These are phyloP conservation scores for Saccharum hybrid DNA, from an alignment of 202 grass and related monocot genomes.

Conservation along the genomic window DNA sequence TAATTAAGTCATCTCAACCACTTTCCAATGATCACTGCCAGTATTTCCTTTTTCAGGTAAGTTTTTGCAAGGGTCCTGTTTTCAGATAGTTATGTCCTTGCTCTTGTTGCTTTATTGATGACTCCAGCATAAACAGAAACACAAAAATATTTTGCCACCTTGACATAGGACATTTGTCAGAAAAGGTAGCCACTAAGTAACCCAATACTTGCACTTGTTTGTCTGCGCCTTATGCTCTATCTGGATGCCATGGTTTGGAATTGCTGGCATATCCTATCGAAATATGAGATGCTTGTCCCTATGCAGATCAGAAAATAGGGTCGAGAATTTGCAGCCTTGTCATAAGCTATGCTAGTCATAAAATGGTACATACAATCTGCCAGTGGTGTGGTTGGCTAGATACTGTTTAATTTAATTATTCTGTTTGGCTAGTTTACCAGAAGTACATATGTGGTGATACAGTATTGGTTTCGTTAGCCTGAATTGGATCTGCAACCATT, in stretches of 20 bases:
- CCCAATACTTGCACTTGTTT: neutral
- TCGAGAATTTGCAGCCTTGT: slow-evolving; percentile 8
- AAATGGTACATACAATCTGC: neutral
- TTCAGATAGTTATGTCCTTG: neutral
- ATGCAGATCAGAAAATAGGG: neutral
- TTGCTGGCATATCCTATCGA: neutral
- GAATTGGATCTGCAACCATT: neutral
- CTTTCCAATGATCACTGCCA: slow-evolving; percentile 85
- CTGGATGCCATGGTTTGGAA: neutral
- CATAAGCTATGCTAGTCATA: neutral
- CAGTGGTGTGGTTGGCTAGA: neutral
- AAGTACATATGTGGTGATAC: neutral
- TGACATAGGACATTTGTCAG: neutral
- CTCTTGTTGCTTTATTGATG: slow-evolving; percentile 10
- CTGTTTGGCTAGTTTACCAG: neutral
- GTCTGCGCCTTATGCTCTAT: slow-evolving; percentile 1
- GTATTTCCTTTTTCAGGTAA: slow-evolving; percentile 91
- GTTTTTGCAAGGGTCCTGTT: neutral
- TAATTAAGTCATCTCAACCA: slow-evolving; percentile 74
- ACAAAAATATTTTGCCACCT: neutral
- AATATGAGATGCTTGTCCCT: slow-evolving; percentile 11
- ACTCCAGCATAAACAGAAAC: slow-evolving; percentile 14
- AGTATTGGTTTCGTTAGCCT: slow-evolving; percentile 2
- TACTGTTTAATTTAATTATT: slow-evolving; percentile 9
- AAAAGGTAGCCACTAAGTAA: neutral